phyloP scores from a whole-genome alignment of 2,329 filamentous ascomycete species.

The Pseudogymnoascus sp. region DNA sequence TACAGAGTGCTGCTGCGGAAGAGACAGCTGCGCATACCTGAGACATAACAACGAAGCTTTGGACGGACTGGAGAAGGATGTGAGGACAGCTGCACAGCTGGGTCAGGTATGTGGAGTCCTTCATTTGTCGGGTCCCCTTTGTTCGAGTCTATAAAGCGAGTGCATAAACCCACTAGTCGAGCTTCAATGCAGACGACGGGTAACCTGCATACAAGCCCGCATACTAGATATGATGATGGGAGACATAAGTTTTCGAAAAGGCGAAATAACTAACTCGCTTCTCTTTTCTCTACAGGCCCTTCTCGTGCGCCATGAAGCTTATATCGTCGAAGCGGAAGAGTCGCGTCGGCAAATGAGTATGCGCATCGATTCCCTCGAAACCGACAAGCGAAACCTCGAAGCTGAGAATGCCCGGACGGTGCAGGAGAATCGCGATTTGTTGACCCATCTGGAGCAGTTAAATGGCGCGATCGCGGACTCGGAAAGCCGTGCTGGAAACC shows the following conservation, averaged over 20 bases:
- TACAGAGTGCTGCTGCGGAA: slow-evolving; percentile 74
- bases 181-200: background rate
- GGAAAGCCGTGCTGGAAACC: slow-evolving; percentile 66
- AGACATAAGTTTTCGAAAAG: background rate
- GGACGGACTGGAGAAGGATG: slow-evolving; percentile 76
- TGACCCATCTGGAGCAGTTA: slow-evolving; percentile 75
- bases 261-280: slow-evolving; percentile 40
- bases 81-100: slow-evolving; percentile 74
- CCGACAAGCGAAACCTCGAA: slow-evolving; percentile 65
- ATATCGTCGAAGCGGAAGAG: slow-evolving; percentile 83
- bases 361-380: slow-evolving; percentile 68
- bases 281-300: slow-evolving; percentile 75
- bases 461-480: slow-evolving; percentile 74
- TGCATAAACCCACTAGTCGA: slow-evolving; percentile 1
- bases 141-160: slow-evolving; percentile 8
- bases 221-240: background rate
- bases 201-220: background rate
- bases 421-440: slow-evolving; percentile 70
- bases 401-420: slow-evolving; percentile 66
- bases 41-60: slow-evolving; percentile 71
- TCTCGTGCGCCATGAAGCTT: slow-evolving; percentile 83
- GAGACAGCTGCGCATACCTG: slow-evolving; percentile 67
- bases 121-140: background rate
- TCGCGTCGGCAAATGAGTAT: slow-evolving; percentile 65
- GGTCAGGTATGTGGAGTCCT: slow-evolving; percentile 67